A percentile compares a stretch with the other conserved stretches of the same genome.
phyloP scores from a whole-genome alignment of 495 filamentous ascomycete genomes.

The Lasiosphaeria ovina region DNA sequence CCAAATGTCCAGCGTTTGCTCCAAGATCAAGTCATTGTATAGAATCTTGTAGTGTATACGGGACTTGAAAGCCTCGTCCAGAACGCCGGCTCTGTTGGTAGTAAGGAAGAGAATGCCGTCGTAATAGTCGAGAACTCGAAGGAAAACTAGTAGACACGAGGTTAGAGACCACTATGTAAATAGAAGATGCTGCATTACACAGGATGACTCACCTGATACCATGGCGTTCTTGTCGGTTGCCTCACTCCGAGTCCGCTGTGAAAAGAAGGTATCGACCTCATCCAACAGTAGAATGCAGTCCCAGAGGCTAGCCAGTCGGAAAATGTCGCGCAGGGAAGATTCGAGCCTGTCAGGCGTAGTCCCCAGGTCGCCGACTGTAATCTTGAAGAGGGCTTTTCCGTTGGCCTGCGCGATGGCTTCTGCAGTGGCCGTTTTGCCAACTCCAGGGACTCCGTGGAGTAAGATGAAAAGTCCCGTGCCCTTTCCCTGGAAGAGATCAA shows the following conservation, averaged over 20 bases:
- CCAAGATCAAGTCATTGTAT: conserved; percentile 27
- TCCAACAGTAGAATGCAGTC: conserved; percentile 54
- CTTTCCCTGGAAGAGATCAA: conserved; percentile 57
- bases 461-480: conserved; percentile 53
- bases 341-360: conserved; percentile 38
- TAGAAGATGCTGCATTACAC: background rate
- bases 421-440: conserved; percentile 62
- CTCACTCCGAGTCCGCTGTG: conserved; percentile 35
- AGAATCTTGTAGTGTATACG: conserved; percentile 48
- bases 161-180: background rate
- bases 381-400: conserved; percentile 49
- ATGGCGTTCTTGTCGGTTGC: conserved; percentile 50
- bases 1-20: conserved; percentile 31
- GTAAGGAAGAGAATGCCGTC: conserved; percentile 51
- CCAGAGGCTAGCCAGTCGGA: conserved; percentile 55
- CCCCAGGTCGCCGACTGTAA: conserved; percentile 57
- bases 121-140: conserved; percentile 53
- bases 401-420: conserved; percentile 50
- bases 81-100: conserved; percentile 47
- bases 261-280: conserved; percentile 53
- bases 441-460: conserved; percentile 56
- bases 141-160: conserved; percentile 29
- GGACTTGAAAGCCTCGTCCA: conserved; percentile 51
- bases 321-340: conserved; percentile 43
- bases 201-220: conserved; percentile 36